phyloP scores from a whole-genome alignment of 169 alveolate species.

The Neospora caninum region DNA sequence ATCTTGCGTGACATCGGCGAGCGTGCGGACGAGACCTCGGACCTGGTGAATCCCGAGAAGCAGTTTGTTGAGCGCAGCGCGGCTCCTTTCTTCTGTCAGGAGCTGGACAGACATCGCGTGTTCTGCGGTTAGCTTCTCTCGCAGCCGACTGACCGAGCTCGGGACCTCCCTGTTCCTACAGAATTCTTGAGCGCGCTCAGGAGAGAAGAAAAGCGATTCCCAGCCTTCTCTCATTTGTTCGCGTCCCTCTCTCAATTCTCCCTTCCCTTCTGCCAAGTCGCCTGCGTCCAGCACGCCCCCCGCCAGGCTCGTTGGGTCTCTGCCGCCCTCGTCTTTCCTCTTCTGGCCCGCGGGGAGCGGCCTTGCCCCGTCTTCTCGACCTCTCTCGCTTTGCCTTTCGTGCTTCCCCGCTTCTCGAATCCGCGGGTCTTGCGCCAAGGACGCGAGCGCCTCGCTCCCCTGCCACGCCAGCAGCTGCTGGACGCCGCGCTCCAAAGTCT shows the following conservation, averaged over 20 bases:
- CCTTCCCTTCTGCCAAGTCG: background rate
- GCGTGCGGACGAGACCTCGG: background rate
- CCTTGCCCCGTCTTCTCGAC: background rate
- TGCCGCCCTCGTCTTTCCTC: background rate
- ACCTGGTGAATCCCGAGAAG: background rate
- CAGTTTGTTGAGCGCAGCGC: background rate
- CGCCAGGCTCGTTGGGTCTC: background rate
- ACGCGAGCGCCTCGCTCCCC: background rate
- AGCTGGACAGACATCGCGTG: background rate
- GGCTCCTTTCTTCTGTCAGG: background rate
- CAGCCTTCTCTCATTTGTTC: background rate
- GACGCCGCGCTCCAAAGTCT: background rate
- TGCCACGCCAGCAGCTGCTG: constrained; percentile 16
- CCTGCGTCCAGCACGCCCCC: too few species aligned
- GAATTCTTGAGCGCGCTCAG: background rate
- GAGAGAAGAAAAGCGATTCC: background rate
- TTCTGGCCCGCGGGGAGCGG: background rate
- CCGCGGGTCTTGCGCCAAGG: background rate
- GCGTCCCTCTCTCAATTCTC: background rate
- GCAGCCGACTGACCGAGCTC: background rate
- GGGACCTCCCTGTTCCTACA: background rate
- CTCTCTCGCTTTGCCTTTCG: background rate
- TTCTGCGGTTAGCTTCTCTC: background rate
- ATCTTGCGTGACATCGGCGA: background rate
- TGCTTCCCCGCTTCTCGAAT: background rate